These are phyloP conservation scores for Curvularia sp. DNA, from an alignment of 2,329 filamentous ascomycete genomes.

Conservation along the genomic window DNA sequence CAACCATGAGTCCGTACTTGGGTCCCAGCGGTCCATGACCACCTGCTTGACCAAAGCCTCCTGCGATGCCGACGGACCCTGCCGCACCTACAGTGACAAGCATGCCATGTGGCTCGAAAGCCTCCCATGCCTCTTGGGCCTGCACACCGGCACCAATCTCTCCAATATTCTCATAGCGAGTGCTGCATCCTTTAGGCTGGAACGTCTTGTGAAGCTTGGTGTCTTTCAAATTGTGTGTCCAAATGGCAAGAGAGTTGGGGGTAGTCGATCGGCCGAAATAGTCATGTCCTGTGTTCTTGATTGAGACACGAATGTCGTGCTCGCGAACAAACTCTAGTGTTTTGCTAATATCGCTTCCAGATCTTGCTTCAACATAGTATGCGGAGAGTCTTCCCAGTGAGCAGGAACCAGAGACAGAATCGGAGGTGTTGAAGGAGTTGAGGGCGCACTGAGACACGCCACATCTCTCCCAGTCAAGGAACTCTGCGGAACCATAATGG, in stretches of 20 bases:
- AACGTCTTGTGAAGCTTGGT: slow-evolving; percentile 37
- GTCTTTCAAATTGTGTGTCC: slow-evolving; percentile 48
- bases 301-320: slow-evolving; percentile 44
- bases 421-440: slow-evolving; percentile 35
- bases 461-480: slow-evolving; percentile 46
- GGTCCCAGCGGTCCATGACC: slow-evolving; percentile 63
- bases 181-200: slow-evolving; percentile 34
- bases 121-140: slow-evolving; percentile 47
- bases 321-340: slow-evolving; percentile 39
- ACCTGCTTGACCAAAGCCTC: slow-evolving; percentile 56
- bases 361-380: slow-evolving; percentile 43
- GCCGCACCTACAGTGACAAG: slow-evolving; percentile 47
- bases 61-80: slow-evolving; percentile 58
- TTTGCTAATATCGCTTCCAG: slow-evolving; percentile 35
- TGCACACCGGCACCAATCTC: slow-evolving; percentile 46
- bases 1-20: slow-evolving; percentile 51
- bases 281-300: slow-evolving; percentile 50
- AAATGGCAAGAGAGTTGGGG: slow-evolving; percentile 45
- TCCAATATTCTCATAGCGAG: slow-evolving; percentile 42
- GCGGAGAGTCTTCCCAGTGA: slow-evolving; percentile 44
- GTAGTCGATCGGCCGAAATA: slow-evolving; percentile 46
- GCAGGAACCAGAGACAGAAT: slow-evolving; percentile 36
- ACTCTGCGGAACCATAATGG: slow-evolving; percentile 47
- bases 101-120: slow-evolving; percentile 43
- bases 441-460: slow-evolving; percentile 41